These are phyloP conservation scores for Ceratocystis papillata DNA, from an alignment of 2,329 filamentous ascomycete genomes.

Conservation along the genomic window DNA sequence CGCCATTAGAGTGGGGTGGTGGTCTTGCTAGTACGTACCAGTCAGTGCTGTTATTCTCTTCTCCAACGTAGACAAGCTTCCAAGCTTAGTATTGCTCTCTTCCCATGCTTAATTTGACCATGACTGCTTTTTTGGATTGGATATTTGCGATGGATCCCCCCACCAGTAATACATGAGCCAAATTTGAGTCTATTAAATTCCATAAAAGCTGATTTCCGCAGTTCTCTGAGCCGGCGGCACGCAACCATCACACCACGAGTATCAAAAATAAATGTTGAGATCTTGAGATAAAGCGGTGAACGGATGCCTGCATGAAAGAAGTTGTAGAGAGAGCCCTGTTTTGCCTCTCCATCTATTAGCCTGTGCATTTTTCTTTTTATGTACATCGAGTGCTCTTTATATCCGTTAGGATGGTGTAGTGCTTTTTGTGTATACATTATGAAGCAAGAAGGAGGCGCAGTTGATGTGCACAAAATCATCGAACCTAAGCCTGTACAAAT, in stretches of 20 bases:
- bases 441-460: neutral
- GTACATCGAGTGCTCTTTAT: neutral
- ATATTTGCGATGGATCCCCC: too few relatives aligned
- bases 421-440: too few relatives aligned
- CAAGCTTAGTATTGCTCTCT: too few relatives aligned
- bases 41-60: too few relatives aligned
- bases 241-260: neutral
- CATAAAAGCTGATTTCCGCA: neutral
- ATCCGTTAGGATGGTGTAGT: too few relatives aligned
- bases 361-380: neutral
- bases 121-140: too few relatives aligned
- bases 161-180: neutral
- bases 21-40: too few relatives aligned
- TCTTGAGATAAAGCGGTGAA: slow-evolving; percentile 1
- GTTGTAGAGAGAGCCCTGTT: neutral
- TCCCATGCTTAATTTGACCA: too few relatives aligned
- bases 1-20: too few relatives aligned
- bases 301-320: neutral
- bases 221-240: neutral
- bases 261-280: neutral
- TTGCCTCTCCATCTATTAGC: neutral
- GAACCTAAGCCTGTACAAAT: neutral
- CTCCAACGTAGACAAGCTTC: too few relatives aligned
- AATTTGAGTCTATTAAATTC: neutral
- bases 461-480: neutral